Evolutionary conservation across 306 rosid genomes (phyloP), one percentile per base, ranked within the genome.

Genomic region (Begonia loranthoides): DNA sequence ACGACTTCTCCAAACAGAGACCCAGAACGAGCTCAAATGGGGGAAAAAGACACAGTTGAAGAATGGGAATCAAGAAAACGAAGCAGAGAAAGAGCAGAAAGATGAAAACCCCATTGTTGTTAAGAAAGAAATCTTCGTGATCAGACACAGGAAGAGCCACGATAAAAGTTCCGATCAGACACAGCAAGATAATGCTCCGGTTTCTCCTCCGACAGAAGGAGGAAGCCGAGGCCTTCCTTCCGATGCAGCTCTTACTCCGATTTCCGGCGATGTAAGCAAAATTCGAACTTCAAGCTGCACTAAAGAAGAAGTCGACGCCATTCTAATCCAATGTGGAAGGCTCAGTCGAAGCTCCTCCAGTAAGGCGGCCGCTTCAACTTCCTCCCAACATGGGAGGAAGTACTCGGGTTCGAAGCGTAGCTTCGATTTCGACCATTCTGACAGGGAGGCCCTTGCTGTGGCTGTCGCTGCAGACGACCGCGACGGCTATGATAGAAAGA

Each of bases 281-380:
- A 28, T 28, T 28, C 76, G 88, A 70, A 82, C 99, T 39, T 80
- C 87, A 12, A 90, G 93, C 80, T 86, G 95, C 67, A 86, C 89
- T 1, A 86, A 86, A 33, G 95, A 90, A 55, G 95, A 92, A 56
- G 87, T 86, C 44, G 99, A 92, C 62, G 99, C 94, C 24, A 92
- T 92, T 65, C 72, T 92, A 4, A 78, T 92, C 16, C 99, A 86
- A 63, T 86, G 99, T 62, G 99, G 99, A 9, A 72, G 95, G 49
- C 83, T 90, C 21, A 83, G 93, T 67, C 79, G 99, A 51, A 90
- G 99, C 79, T 83, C 95, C 44, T 90, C 99, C 6, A 82, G 84
- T 1, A 82, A 70, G 51, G 84, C 78, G 10, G 72, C 87, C 51
- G 52, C 86, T 55, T 19, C 22, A 19, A 71, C 92, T 16, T 60